Evolutionary conservation across 1,284 basidiomycete species (phyloP).

Genomic region (Pseudozyma pruni): DNA sequence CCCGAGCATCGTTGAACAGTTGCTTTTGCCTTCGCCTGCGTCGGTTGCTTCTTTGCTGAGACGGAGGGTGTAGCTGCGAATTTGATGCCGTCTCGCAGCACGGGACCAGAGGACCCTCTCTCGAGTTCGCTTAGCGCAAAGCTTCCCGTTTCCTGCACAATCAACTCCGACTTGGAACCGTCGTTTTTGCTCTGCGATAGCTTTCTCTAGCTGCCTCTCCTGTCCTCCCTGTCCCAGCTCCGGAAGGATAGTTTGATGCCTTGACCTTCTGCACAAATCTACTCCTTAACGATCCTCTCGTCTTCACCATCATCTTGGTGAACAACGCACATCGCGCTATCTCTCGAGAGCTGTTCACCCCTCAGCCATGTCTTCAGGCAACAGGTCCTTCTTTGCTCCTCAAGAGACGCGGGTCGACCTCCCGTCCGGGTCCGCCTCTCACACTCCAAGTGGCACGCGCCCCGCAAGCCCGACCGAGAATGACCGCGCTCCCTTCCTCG

Average conservation of each 20-base stretch:
- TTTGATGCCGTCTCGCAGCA: too few relatives aligned
- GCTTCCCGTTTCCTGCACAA: conserved; percentile 27
- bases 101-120: too few relatives aligned
- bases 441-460: conserved; percentile 41
- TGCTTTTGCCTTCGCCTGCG: too few relatives aligned
- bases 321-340: background rate
- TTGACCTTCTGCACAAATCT: background rate
- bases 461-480: conserved; percentile 51
- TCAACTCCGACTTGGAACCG: conserved; percentile 15
- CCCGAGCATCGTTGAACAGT: too few relatives aligned
- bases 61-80: too few relatives aligned
- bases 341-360: background rate
- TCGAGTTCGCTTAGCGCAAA: background rate
- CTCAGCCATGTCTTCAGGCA: conserved; percentile 36
- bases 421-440: conserved; percentile 27
- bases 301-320: conserved; percentile 9
- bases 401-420: conserved; percentile 45
- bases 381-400: conserved; percentile 50
- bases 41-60: too few relatives aligned
- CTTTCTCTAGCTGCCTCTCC: too few relatives aligned
- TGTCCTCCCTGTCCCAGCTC: too few relatives aligned
- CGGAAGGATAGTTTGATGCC: too few relatives aligned
- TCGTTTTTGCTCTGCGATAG: too few relatives aligned
- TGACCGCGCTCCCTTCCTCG: conserved; percentile 47
- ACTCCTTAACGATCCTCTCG: background rate